Base-by-base conservation (phyloP, 140 eudicot genomes). In the Senecio squalidus region DNA sequence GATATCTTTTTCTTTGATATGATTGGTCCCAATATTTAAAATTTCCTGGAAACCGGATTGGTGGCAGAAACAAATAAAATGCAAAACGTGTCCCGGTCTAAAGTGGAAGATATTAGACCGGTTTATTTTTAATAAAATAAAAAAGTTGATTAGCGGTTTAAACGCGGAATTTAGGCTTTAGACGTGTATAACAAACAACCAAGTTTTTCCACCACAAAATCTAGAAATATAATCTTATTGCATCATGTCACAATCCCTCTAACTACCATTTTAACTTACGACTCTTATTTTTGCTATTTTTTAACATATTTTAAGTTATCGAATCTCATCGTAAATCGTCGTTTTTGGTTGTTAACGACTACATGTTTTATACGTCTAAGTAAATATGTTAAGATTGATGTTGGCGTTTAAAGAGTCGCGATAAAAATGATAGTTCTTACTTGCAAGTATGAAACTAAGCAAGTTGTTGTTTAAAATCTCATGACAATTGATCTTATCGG, bases 161-260 rank as follows among this genome's bases (percentile, higher is more conserved):
- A 60, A 69, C 75, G 75, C 75, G 75, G 69, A 69, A 69, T 69
- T 69, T 60, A 69, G 55, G 75, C 74, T 57, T 57, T 68, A 56
- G 73, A 44, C 74, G 66, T 68, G 51, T 18, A 57, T 14, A 17
- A 57, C 52, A 68, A 68, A 46, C 58, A 58, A 58, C 10, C 43
- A n/a, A 8, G 14, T 14, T 41, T 67, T 67, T 25, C 73, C 55
- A 67, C 65, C 73, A 67, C 73, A 56, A 55, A 67, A n/a, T n/a
- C n/a, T n/a, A n/a, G n/a, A n/a, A n/a, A n/a, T 23, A 8, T 14
- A 43, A 15, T 40, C 23, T 24, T 52, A 64, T 24, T 66, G 62
- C 17, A 21, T 15, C 34, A 17, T 48, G 67, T 58, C 74, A 58
- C 74, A 36, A 58, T 58, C 67, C 41, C 25, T 18, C 50, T 48